Percentiles rank a stretch among this genome's conserved stretches.
These are phyloP conservation scores for Acanthamoeba castellanii DNA, from an alignment of 208 protist genomes.

Conservation along the genomic window DNA sequence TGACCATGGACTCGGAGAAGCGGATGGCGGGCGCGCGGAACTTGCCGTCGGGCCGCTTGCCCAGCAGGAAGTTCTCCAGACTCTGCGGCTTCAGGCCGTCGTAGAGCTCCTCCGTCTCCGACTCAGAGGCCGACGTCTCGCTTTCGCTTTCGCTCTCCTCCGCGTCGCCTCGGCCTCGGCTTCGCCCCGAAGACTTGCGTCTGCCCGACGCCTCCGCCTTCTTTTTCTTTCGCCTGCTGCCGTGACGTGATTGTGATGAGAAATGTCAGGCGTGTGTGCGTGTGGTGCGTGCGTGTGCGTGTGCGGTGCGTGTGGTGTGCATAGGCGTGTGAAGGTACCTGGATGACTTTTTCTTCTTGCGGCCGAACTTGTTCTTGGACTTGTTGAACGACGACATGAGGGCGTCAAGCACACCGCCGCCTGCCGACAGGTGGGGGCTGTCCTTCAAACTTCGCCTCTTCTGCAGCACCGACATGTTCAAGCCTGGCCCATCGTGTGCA, in stretches of 20 bases:
- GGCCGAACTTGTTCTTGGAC: not conserved
- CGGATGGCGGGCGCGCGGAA: slow-evolving; percentile 26
- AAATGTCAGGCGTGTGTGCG: no score
- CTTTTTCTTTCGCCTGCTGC: not conserved
- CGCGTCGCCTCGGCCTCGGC: not conserved
- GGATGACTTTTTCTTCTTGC: slow-evolving; percentile 29
- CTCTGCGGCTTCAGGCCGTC: not conserved
- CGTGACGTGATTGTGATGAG: not conserved
- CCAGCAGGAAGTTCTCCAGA: slow-evolving; percentile 37
- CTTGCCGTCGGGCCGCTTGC: slow-evolving; percentile 23
- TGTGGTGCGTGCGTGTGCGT: not conserved
- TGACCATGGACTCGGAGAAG: slow-evolving; percentile 8
- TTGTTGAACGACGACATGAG: slow-evolving; percentile 46
- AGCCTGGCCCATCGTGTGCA: not conserved
- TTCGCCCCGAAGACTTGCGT: not conserved
- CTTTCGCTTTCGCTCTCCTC: slow-evolving; percentile 22
- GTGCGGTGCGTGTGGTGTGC: not conserved
- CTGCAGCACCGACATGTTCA: slow-evolving; percentile 29
- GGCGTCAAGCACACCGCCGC: not conserved
- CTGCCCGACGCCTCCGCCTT: not conserved
- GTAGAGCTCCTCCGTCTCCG: slow-evolving; percentile 16
- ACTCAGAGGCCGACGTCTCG: not conserved
- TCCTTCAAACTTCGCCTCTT: not conserved
- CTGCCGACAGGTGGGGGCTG: not conserved
- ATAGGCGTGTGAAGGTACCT: not conserved